Conservation (phyloP, 192 early-diverging fungal genomes). For the Podila clonocystis region DNA sequence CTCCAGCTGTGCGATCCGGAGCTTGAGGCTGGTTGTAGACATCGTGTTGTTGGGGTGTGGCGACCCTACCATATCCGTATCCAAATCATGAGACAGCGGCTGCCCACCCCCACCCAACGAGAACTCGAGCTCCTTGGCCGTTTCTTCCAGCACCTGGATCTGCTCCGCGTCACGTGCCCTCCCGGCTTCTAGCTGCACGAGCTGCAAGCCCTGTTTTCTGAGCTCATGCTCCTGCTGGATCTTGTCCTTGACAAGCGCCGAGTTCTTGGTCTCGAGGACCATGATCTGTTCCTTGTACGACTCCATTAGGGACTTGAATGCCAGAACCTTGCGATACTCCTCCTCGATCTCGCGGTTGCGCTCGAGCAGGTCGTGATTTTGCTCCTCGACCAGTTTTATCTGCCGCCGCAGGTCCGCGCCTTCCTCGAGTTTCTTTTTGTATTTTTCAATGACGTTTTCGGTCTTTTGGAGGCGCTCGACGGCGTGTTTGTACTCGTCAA, state of each 20-base stretch:
- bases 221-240: constrained; percentile 77
- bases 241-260: constrained; percentile 72
- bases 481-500: constrained; percentile 90
- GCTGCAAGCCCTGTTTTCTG: constrained; percentile 63
- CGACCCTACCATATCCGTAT: constrained; percentile 34
- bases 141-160: constrained; percentile 82
- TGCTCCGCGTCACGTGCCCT: constrained; percentile 75
- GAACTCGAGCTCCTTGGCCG: constrained; percentile 84
- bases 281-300: constrained; percentile 86
- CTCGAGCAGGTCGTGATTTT: constrained; percentile 74
- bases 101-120: constrained; percentile 53
- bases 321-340: constrained; percentile 83
- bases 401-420: constrained; percentile 80
- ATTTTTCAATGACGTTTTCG: constrained; percentile 96
- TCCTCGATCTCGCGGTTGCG: constrained; percentile 85
- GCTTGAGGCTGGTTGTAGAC: constrained; percentile 30
- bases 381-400: constrained; percentile 82
- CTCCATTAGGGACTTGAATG: constrained; percentile 84
- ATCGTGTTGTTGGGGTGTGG: constrained; percentile 23
- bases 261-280: constrained; percentile 75
- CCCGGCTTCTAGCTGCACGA: constrained; percentile 72
- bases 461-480: constrained; percentile 92
- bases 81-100: constrained; percentile 20
- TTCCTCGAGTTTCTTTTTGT: constrained; percentile 95
- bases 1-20: constrained; percentile 19